Percentiles rank a stretch among this genome's conserved stretches.
Evolutionary conservation across 257 asterid species (phyloP).

Genomic region (Pogostemon cablin): DNA sequence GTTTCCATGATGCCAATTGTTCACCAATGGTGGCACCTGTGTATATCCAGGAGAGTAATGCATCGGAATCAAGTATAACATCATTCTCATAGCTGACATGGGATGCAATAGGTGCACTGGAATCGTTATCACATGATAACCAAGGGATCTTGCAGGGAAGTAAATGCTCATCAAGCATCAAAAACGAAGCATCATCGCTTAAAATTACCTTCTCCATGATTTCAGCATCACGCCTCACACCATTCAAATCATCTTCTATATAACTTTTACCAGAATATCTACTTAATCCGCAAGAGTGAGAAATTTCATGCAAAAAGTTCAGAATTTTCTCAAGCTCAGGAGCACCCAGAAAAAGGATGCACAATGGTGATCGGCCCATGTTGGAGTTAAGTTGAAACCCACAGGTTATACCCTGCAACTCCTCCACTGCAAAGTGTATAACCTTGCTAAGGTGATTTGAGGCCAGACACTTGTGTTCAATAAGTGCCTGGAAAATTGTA

Average conservation of each 20-base stretch:
- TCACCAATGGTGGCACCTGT: conserved; percentile 73
- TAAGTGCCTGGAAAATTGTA: conserved; percentile 56
- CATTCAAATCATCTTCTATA: conserved; percentile 44
- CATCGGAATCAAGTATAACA: conserved; percentile 63
- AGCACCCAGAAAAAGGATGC: conserved; percentile 80
- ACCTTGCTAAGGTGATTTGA: conserved; percentile 81
- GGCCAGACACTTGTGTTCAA: conserved; percentile 65
- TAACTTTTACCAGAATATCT: conserved; percentile 67
- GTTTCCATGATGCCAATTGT: conserved; percentile 68
- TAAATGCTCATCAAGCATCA: conserved; percentile 68
- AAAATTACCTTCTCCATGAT: conserved; percentile 57
- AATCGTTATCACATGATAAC: conserved; percentile 39
- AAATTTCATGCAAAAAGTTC: conserved; percentile 76
- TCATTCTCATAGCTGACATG: conserved; percentile 47
- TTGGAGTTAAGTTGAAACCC: conserved; percentile 67
- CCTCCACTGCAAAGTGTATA: conserved; percentile 78
- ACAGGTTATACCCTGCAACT: conserved; percentile 67
- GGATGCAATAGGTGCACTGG: conserved; percentile 40
- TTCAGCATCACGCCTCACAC: conserved; percentile 44
- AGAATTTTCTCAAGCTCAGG: conserved; percentile 74
- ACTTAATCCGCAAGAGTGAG: conserved; percentile 66
- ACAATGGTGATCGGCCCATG: conserved; percentile 67
- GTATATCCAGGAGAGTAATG: conserved; percentile 87
- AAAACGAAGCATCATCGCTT: conserved; percentile 61
- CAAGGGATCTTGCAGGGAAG: conserved; percentile 50